Evolutionary conservation across 2,329 filamentous ascomycete species (phyloP).

Genomic region (Pseudogymnoascus sp.): DNA sequence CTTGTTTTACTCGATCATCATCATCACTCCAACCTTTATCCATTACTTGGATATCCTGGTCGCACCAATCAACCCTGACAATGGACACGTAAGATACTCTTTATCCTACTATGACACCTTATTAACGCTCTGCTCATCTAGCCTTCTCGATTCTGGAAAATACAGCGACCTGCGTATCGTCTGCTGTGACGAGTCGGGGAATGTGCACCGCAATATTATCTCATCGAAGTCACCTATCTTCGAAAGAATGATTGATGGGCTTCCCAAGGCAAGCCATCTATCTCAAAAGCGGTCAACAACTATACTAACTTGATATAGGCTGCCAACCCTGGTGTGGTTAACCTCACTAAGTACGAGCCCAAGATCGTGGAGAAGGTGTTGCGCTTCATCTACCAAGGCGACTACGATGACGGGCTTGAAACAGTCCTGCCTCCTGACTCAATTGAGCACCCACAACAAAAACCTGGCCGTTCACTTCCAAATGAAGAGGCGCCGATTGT

Average conservation of each 20-base stretch:
- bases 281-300: neutral
- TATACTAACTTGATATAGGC: neutral
- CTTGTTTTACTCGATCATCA: neutral
- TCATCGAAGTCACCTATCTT: neutral
- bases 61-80: neutral
- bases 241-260: neutral
- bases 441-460: neutral
- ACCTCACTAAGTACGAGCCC: neutral
- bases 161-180: neutral
- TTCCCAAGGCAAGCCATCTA: neutral
- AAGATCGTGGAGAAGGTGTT: neutral
- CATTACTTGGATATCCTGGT: neutral
- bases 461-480: neutral
- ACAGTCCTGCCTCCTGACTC: neutral
- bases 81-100: neutral
- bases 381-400: neutral
- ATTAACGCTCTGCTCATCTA: neutral
- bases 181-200: neutral
- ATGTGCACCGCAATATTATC: neutral
- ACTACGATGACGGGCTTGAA: neutral
- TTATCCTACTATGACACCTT: neutral
- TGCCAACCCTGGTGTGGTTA: neutral
- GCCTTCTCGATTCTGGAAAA: neutral
- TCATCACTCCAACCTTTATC: neutral
- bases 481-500: neutral